Percentiles rank a stretch among this genome's conserved stretches.
Evolutionary conservation across 495 filamentous ascomycete species (phyloP).

Genomic region (Aspergillus panamensis): DNA sequence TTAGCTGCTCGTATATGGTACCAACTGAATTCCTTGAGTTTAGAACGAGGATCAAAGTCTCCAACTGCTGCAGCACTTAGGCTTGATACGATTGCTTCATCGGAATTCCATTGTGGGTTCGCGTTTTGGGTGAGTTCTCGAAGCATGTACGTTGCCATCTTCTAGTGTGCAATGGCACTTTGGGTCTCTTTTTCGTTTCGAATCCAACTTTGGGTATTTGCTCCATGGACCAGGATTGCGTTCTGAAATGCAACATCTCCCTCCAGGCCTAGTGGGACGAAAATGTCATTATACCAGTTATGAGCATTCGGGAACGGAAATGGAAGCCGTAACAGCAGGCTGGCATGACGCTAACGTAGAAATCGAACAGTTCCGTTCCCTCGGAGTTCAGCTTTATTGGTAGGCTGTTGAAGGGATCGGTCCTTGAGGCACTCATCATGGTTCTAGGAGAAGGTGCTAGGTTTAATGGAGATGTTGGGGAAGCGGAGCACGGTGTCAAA

Average conservation of each 20-base stretch:
- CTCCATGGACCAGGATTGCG: constrained; percentile 37
- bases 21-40: constrained; percentile 38
- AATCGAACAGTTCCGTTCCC: constrained; percentile 36
- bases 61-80: constrained; percentile 41
- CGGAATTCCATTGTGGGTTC: constrained; percentile 32
- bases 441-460: constrained; percentile 30
- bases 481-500: constrained; percentile 19
- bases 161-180: constrained; percentile 28
- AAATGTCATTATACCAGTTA: constrained; percentile 38
- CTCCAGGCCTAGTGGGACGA: constrained; percentile 41
- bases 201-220: constrained; percentile 40
- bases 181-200: constrained; percentile 30
- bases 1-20: constrained; percentile 39
- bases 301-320: constrained; percentile 35
- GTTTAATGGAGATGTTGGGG: constrained; percentile 19
- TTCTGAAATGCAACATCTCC: constrained; percentile 39
- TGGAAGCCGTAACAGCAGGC: constrained; percentile 38
- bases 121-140: constrained; percentile 27
- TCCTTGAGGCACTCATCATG: constrained; percentile 37
- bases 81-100: constrained; percentile 38
- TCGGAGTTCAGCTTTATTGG: constrained; percentile 32
- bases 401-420: constrained; percentile 37
- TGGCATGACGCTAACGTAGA: constrained; percentile 41
- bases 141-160: constrained; percentile 34
- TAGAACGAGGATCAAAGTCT: constrained; percentile 40